Evolutionary conservation across 2,329 filamentous ascomycete genomes (phyloP).

Genomic region (Aspergillus sp.): DNA sequence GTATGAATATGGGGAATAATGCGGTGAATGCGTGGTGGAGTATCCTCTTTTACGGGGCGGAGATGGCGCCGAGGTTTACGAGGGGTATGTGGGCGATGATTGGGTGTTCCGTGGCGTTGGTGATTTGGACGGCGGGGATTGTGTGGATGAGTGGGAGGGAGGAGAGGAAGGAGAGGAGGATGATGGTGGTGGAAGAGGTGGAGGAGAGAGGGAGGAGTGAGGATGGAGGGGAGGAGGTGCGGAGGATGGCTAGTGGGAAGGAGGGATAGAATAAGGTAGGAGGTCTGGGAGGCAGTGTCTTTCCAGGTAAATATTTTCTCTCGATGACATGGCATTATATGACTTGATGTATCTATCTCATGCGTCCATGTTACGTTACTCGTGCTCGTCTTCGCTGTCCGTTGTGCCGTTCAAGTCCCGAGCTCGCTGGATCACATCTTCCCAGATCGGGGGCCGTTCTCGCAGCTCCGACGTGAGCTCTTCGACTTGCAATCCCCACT

Average conservation of each 20-base stretch:
- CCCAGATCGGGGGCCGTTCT: conserved; percentile 42
- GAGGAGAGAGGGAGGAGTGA: not conserved
- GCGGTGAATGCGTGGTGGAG: conserved; percentile 73
- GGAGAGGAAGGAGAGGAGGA: conserved; percentile 3
- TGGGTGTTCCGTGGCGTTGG: conserved; percentile 19
- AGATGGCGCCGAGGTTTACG: conserved; percentile 65
- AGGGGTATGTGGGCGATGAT: conserved; percentile 44
- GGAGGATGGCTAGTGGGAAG: not conserved
- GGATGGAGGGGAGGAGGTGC: not conserved
- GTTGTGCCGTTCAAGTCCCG: not conserved
- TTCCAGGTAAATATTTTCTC: not conserved
- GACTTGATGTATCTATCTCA: not conserved
- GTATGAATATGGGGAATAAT: conserved; percentile 70
- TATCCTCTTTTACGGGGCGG: conserved; percentile 68
- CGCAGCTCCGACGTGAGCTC: conserved; percentile 36
- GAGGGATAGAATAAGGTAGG: not conserved
- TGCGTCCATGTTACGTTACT: not conserved
- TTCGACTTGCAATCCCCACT: conserved; percentile 52
- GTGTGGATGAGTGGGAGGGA: conserved; percentile 14
- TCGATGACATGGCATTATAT: not conserved
- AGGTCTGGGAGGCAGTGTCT: too few species aligned
- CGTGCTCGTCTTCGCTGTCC: not conserved
- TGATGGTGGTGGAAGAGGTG: not conserved
- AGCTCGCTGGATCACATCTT: conserved; percentile 43
- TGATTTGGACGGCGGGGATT: conserved; percentile 17